Conservation (phyloP, 2,329 filamentous ascomycete genomes). For the Sporothrix pseudoabietina region DNA sequence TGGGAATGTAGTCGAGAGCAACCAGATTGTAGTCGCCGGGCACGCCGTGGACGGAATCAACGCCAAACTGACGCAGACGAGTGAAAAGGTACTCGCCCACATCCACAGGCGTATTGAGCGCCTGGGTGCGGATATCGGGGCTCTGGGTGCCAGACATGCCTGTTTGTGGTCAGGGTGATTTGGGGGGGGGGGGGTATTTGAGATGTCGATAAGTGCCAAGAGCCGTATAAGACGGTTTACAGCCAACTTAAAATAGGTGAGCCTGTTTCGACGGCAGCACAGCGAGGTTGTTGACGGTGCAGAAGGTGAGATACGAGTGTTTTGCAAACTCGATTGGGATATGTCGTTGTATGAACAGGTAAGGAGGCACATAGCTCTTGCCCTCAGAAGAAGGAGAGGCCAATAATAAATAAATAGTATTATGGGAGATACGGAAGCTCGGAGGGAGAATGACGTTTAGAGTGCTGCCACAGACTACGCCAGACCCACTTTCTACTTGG, state of each 20-base stretch:
- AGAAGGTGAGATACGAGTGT: neutral
- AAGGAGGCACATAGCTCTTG: neutral
- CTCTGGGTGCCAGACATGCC: constrained; percentile 29
- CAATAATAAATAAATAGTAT: neutral
- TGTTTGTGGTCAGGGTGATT: neutral
- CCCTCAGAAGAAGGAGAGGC: neutral
- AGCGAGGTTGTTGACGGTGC: neutral
- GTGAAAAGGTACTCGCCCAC: constrained; percentile 57
- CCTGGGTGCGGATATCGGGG: constrained; percentile 34
- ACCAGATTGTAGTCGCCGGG: constrained; percentile 59
- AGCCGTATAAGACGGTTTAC: neutral
- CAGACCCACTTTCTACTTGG: neutral
- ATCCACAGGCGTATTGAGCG: constrained; percentile 49
- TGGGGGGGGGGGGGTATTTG: neutral
- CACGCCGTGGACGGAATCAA: constrained; percentile 53
- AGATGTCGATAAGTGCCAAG: neutral
- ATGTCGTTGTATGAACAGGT: neutral
- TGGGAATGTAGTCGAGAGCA: constrained; percentile 53
- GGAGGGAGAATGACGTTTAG: constrained; percentile 27
- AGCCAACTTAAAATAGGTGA: neutral
- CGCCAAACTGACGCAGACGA: constrained; percentile 52
- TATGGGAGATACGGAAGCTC: constrained; percentile 11
- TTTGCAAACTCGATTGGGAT: constrained; percentile 1
- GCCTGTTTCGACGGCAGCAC: neutral
- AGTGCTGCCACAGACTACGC: constrained; percentile 8